Percentiles rank a stretch among this genome's conserved stretches.
Conservation (phyloP, 1,284 basidiomycete species). For the Moesziomyces antarcticus region DNA sequence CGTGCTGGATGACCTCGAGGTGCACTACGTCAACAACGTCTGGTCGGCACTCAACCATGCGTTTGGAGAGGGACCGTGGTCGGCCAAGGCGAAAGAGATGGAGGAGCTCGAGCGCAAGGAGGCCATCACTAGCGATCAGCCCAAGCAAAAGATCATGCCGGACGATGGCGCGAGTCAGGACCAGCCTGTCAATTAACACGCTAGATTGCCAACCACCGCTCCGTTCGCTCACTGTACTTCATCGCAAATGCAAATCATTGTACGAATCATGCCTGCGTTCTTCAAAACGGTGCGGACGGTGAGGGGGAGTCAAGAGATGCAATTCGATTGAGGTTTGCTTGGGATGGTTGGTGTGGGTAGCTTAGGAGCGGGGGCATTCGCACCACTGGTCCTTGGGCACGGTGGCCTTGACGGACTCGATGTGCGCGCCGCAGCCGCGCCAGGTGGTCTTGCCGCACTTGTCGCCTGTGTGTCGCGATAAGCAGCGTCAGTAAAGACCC, state of each 20-base stretch:
- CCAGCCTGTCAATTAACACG: constrained; percentile 47
- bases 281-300: too few relatives aligned
- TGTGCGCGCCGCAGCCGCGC: constrained; percentile 49
- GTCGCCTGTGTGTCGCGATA: constrained; percentile 22
- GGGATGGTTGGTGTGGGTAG: too few relatives aligned
- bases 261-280: too few relatives aligned
- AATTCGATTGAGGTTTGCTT: too few relatives aligned
- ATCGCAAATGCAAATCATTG: not conserved
- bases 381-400: constrained; percentile 43
- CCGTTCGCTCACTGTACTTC: not conserved
- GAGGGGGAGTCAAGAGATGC: too few relatives aligned
- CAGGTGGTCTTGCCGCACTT: constrained; percentile 59
- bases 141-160: constrained; percentile 36
- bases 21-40: constrained; percentile 66
- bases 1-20: constrained; percentile 62
- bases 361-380: constrained; percentile 44
- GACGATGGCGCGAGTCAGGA: constrained; percentile 50
- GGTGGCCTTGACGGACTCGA: constrained; percentile 44
- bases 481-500: constrained; percentile 1
- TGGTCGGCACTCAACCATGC: constrained; percentile 66
- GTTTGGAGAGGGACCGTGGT: constrained; percentile 66
- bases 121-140: constrained; percentile 5
- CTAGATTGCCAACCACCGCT: constrained; percentile 9
- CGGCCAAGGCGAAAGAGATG: constrained; percentile 55
- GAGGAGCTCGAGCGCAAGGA: constrained; percentile 48